Evolutionary conservation across 202 grass and related monocot genomes (phyloP), one percentile per base, ranked within the genome.

Genomic region (Panicum hallii): DNA sequence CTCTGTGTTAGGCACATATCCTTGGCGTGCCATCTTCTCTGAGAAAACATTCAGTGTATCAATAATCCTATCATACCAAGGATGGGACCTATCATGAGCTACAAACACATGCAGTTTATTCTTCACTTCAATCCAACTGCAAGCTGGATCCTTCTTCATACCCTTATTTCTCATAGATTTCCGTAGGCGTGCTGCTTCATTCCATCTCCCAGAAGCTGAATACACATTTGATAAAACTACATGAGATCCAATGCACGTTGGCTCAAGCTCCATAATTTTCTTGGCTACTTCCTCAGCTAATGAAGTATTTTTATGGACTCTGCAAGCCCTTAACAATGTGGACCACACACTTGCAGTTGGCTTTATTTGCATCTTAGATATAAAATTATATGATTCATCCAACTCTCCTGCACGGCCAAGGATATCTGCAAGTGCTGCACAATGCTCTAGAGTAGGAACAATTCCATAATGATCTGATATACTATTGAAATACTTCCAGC

Each of bases 331-430:
- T 87, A 98, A 84, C 85, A 98, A 91, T 32, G 95, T 87, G 77
- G 89, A 93, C 95, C 95, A 98, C n/a, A 98, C 93, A 84, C 82
- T 90, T 57, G 91, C 89, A 61, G 91, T 98, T 77, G 95, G 83
- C 77, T 95, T 93, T 75, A 98, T 90, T 86, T 90, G 88, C 87
- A 98, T 94, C 46, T 90, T 70, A 52, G 77, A 92, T 75, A 98
- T 95, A 58, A 98, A 90, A 69, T 67, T 61, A 61, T 98, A 92
- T 81, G 93, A 91, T 87, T 95, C 84, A 19, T 94, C 91, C 72
- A 95, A 62, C 61, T 90, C 82, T 49, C 92, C 92, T 67, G 88
- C 81, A 60, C 95, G 92, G 63, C 95, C 92, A 83, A 97, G 79
- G 77, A 87, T 77, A 70, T 94, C 95, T 46, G 91, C 88, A 78